A percentile compares a stretch with the other conserved stretches of the same genome.
Conservation (phyloP, 345 rosid genomes). For the Bruguiera gymnorhiza region DNA sequence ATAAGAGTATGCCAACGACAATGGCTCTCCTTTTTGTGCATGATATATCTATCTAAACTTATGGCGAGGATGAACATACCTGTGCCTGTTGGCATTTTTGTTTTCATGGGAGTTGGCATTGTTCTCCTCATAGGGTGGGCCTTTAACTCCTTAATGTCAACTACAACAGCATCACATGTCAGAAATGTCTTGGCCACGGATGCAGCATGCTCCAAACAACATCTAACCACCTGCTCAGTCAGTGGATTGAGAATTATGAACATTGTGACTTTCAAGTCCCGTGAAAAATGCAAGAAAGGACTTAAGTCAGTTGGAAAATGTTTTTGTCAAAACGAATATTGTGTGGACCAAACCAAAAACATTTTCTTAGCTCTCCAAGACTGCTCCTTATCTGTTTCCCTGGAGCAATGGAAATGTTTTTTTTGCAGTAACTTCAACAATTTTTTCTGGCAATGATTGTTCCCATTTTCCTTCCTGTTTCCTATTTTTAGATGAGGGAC, state of each 20-base stretch:
- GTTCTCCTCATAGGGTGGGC: slow-evolving; percentile 48
- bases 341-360: too few relatives aligned
- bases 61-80: not conserved
- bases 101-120: slow-evolving; percentile 21
- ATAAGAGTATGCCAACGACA: too few relatives aligned
- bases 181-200: slow-evolving; percentile 83
- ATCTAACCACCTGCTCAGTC: slow-evolving; percentile 70
- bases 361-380: too few relatives aligned
- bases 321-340: too few relatives aligned
- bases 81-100: not conserved
- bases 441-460: too few relatives aligned
- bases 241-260: slow-evolving; percentile 3
- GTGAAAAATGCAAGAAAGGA: not conserved
- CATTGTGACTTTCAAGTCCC: not conserved
- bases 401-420: too few relatives aligned
- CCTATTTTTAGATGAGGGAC: too few relatives aligned
- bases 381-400: too few relatives aligned
- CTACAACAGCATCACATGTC: slow-evolving; percentile 75
- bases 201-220: slow-evolving; percentile 88
- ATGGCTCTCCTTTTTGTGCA: not conserved
- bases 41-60: not conserved
- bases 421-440: too few relatives aligned
- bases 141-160: slow-evolving; percentile 54
- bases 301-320: not conserved
- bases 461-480: too few relatives aligned